Evolutionary conservation across 306 rosid species (phyloP), one percentile per base, ranked within the genome.

Genomic region (Gillenia trifoliata): DNA sequence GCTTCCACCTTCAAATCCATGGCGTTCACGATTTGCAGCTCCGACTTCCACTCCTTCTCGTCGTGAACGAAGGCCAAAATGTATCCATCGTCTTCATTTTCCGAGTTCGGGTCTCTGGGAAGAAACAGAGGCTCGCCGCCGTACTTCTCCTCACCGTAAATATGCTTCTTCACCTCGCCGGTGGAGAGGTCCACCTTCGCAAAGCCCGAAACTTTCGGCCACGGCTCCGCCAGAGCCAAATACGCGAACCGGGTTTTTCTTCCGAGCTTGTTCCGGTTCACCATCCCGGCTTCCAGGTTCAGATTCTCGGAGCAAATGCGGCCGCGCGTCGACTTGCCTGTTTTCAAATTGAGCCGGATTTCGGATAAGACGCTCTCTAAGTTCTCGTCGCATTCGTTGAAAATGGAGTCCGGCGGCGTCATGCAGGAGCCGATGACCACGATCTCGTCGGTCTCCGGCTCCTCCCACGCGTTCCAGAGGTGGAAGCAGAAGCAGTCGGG

Each of bases 391-490:
- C 96, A 83, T 82, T 94, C 97, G 30, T 94, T 94, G 88, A 94
- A 94, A 84, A 94, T 90, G 64, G 99, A 94, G 70, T 93, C 98
- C 0, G 98, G 81, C 0, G 98, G 98, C 3, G 97, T 91, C 98
- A 93, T 93, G 86, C 98, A 93, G 3, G 97, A 91, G 0, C 98
- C 98, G 13, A 93, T 90, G 11, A 93, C 98, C 0, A 93, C 96
- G 17, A 93, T 75, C 75, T 93, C 98, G 11, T 90, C 65, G 1
- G 4, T 81, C 36, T 93, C 97, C 0, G 84, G 80, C 65, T 89
- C 96, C 43, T 93, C 98, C 98, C 98, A 93, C 1, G 98, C 92
- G 64, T 94, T 94, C 99, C 97, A 94, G 1, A 94, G 88, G 47
- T 94, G 99, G 73, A 94, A 94, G 63, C 99, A 94, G 75, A 94